These are phyloP conservation scores for Furcasterigmium furcatum DNA, from an alignment of 2,329 filamentous ascomycete species.

Conservation along the genomic window DNA sequence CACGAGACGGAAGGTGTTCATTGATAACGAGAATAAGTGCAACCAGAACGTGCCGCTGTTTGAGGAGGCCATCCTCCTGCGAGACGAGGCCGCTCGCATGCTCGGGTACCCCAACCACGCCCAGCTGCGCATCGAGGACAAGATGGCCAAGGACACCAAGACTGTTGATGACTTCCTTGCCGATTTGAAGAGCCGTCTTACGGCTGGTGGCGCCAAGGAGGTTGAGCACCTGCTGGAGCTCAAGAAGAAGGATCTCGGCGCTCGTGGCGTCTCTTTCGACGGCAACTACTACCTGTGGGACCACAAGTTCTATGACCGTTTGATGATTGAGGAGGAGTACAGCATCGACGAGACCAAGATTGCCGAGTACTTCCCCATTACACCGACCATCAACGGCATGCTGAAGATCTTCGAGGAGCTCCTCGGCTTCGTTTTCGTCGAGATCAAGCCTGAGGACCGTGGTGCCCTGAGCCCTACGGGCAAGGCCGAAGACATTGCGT, in stretches of 20 bases:
- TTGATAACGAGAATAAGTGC: conserved; percentile 79
- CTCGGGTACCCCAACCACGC: conserved; percentile 56
- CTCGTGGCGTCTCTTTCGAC: conserved; percentile 56
- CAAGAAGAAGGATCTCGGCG: conserved; percentile 67
- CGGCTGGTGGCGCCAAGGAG: conserved; percentile 68
- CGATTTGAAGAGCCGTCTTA: conserved; percentile 65
- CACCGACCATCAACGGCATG: conserved; percentile 73
- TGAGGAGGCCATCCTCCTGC: conserved; percentile 50
- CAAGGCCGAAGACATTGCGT: conserved; percentile 69
- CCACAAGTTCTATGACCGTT: conserved; percentile 72
- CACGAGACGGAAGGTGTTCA: conserved; percentile 65
- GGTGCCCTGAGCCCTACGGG: conserved; percentile 62
- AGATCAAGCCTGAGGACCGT: conserved; percentile 65
- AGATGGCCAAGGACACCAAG: conserved; percentile 57
- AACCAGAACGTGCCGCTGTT: conserved; percentile 54
- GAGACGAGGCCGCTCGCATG: conserved; percentile 53
- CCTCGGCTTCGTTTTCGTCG: conserved; percentile 75
- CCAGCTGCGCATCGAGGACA: conserved; percentile 52
- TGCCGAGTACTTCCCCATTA: conserved; percentile 79
- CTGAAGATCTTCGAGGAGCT: conserved; percentile 79
- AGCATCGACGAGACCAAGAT: conserved; percentile 77
- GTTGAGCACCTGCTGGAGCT: conserved; percentile 66
- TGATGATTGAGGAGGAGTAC: conserved; percentile 79
- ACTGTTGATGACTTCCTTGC: conserved; percentile 57
- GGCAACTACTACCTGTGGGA: conserved; percentile 82